Evolutionary conservation across 495 filamentous ascomycete species (phyloP).

Genomic region (Penicillium daleae): DNA sequence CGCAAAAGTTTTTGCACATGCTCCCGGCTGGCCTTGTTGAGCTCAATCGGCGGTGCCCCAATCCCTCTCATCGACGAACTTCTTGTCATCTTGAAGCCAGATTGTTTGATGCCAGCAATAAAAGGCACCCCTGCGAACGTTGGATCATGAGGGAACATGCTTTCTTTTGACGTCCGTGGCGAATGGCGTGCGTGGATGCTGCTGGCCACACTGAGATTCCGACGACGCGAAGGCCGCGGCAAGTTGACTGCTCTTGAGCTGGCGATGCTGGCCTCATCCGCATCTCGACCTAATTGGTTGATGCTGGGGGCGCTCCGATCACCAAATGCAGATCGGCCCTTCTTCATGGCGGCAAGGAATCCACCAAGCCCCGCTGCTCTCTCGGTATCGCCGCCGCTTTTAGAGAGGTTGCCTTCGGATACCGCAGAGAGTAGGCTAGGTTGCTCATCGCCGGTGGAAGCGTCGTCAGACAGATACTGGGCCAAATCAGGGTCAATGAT

Average conservation of each 20-base stretch:
- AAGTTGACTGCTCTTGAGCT: constrained; percentile 60
- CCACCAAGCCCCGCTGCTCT: constrained; percentile 54
- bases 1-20: constrained; percentile 84
- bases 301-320: constrained; percentile 70
- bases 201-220: constrained; percentile 80
- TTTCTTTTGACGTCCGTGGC: constrained; percentile 59
- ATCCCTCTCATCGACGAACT: constrained; percentile 85
- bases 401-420: constrained; percentile 51
- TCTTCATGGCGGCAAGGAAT: constrained; percentile 67
- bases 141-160: constrained; percentile 39
- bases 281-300: constrained; percentile 63
- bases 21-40: constrained; percentile 83
- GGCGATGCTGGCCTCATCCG: constrained; percentile 60
- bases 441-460: constrained; percentile 89
- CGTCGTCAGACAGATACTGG: constrained; percentile 93
- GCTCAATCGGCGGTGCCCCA: constrained; percentile 72
- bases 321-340: constrained; percentile 69
- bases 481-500: constrained; percentile 97
- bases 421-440: constrained; percentile 83
- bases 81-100: constrained; percentile 66
- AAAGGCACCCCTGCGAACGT: constrained; percentile 23
- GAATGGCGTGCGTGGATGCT: constrained; percentile 69
- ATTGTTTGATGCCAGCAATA: constrained; percentile 27
- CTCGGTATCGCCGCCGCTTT: constrained; percentile 57
- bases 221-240: constrained; percentile 59